Evolutionary conservation across 2,329 filamentous ascomycete species (phyloP).

Genomic region (Pestalotiopsis fici): DNA sequence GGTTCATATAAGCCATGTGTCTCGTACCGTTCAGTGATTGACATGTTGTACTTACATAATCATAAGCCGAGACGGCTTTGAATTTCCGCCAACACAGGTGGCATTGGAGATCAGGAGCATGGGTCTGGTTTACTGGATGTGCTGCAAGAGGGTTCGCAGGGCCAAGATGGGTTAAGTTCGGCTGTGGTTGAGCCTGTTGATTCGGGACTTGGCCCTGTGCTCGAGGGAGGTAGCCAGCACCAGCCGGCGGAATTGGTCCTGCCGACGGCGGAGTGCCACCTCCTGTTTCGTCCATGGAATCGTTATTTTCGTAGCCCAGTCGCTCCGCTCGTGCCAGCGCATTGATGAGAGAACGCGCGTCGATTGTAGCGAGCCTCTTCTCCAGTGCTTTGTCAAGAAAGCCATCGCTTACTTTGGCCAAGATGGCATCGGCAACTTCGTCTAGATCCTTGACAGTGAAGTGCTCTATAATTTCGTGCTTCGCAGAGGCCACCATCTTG

Average conservation of each 20-base stretch:
- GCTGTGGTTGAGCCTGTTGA: slow-evolving; percentile 8
- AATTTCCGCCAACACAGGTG: slow-evolving; percentile 30
- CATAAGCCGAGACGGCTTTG: slow-evolving; percentile 20
- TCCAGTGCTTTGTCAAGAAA: slow-evolving; percentile 57
- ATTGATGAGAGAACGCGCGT: slow-evolving; percentile 55
- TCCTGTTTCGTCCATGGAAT: slow-evolving; percentile 44
- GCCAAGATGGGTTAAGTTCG: neutral
- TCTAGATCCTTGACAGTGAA: slow-evolving; percentile 45
- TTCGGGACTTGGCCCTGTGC: neutral
- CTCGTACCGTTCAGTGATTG: neutral
- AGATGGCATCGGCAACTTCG: slow-evolving; percentile 41
- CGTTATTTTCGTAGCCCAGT: slow-evolving; percentile 54
- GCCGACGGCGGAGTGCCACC: neutral
- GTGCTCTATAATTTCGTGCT: slow-evolving; percentile 41
- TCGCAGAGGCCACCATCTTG: slow-evolving; percentile 41
- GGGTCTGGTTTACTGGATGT: neutral
- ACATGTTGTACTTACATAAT: slow-evolving; percentile 27
- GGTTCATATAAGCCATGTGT: slow-evolving; percentile 2
- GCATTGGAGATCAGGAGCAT: slow-evolving; percentile 20
- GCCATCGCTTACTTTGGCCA: slow-evolving; percentile 45
- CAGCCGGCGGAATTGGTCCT: neutral
- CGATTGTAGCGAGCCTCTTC: slow-evolving; percentile 52
- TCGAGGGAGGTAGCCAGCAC: slow-evolving; percentile 1
- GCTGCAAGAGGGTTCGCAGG: too few species aligned
- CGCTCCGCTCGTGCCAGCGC: slow-evolving; percentile 58